phyloP scores from a whole-genome alignment of 371 early-diverging fungal genomes.

The Syncephalastrum sp. region DNA sequence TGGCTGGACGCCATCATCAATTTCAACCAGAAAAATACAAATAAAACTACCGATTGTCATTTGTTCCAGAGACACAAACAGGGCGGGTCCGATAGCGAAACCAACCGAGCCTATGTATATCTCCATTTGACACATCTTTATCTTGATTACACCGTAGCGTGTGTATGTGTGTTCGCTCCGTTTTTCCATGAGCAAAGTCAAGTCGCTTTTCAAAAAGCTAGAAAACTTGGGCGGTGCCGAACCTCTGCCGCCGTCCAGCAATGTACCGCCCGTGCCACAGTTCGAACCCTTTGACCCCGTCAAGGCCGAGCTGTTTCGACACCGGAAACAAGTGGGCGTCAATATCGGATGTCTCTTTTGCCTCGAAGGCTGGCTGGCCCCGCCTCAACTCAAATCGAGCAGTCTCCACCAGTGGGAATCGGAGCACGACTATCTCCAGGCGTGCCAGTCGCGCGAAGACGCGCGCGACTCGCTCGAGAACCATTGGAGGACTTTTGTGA shows the following conservation, averaged over 20 bases:
- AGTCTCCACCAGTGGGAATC: conserved; percentile 25
- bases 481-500: conserved; percentile 63
- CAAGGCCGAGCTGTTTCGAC: conserved; percentile 20
- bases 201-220: conserved; percentile 15
- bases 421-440: conserved; percentile 37
- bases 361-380: conserved; percentile 59
- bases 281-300: conserved; percentile 23
- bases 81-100: too few relatives aligned
- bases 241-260: conserved; percentile 8
- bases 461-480: conserved; percentile 39
- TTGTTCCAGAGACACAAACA: too few relatives aligned
- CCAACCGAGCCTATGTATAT: too few relatives aligned
- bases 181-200: conserved; percentile 1
- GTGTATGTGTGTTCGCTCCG: too few relatives aligned
- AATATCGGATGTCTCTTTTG: conserved; percentile 67
- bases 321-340: conserved; percentile 48
- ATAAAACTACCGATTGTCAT: too few relatives aligned
- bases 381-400: conserved; percentile 38
- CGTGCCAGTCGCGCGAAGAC: conserved; percentile 37
- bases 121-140: too few relatives aligned
- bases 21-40: too few relatives aligned
- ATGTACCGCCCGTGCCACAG: conserved; percentile 14
- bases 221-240: conserved; percentile 7
- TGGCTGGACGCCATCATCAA: too few relatives aligned
- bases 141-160: too few relatives aligned